These are phyloP conservation scores for Eragrostis tef DNA, from an alignment of 202 grass and related monocot genomes.

Conservation along the genomic window DNA sequence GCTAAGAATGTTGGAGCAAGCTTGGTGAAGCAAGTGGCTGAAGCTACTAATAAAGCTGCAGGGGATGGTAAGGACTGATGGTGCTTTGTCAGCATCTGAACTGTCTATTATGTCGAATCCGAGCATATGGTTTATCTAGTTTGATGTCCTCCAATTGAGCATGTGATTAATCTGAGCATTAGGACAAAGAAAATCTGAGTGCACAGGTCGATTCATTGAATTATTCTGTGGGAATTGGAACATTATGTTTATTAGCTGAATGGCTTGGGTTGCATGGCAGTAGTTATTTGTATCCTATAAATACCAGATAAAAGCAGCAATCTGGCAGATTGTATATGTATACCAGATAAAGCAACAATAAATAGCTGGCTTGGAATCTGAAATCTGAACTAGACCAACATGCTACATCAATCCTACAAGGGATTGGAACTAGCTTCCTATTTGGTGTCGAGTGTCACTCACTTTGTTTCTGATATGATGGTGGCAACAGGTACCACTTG, in stretches of 20 bases:
- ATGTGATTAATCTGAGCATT: too few species aligned
- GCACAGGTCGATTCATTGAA: neutral
- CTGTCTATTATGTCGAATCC: neutral
- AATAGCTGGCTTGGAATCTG: too few species aligned
- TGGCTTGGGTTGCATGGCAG: neutral
- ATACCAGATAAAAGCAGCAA: neutral
- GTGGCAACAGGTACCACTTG: conserved; percentile 87
- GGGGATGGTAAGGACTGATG: conserved; percentile 72
- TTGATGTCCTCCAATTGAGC: neutral
- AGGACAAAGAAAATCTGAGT: neutral
- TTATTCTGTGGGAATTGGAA: neutral
- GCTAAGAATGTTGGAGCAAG: conserved; percentile 83
- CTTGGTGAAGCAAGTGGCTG: conserved; percentile 93
- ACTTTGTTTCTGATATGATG: conserved; percentile 43
- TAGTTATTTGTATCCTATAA: neutral
- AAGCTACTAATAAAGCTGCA: conserved; percentile 80
- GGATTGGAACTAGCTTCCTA: neutral
- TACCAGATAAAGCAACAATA: too few species aligned
- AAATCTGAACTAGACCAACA: too few species aligned
- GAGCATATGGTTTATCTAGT: neutral
- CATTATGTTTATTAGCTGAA: neutral
- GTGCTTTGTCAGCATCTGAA: neutral
- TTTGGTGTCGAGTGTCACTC: conserved; percentile 1
- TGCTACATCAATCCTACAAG: too few species aligned
- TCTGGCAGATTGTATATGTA: neutral